Base-by-base conservation (phyloP, 257 asterid genomes). In the Coffea eugenioides region DNA sequence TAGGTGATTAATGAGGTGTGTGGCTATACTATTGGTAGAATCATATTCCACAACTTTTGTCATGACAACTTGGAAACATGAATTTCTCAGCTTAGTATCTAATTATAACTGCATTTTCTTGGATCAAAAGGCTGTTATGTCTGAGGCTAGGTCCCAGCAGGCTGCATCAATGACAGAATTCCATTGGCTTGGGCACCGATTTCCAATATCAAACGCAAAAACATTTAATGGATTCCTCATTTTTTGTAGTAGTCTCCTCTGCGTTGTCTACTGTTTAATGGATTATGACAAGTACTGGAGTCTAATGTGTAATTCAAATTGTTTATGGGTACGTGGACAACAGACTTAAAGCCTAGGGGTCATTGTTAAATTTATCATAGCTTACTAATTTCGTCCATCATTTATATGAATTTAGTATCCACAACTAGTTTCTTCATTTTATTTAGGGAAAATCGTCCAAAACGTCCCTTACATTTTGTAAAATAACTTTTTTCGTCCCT, bases 71-170 rank as follows among this genome's bases (percentile, higher is more conserved):
- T 54, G 8, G 59, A 25, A 64, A 21, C 39, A 21, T 74, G 69
- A 34, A 10, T 61, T 10, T 61, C 46, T 39, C 41, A 48, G 56
- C 54, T 72, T 48, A 48, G 46, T 67, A 76, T 82, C 75, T 70
- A 45, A 46, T 74, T 49, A 70, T 75, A 66, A 70, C 61, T 85
- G 84, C 79, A 36, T 84, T 65, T 51, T 81, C 79, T 80, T 78
- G 64, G 75, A 77, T 82, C 25, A 79, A 78, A 88, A 95, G 98
- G 98, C 99, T 88, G 98, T 85, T 84, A 91, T 92, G 97, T 92
- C 98, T 65, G 99, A 96, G 87, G 98, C 97, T 84, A 97, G 99
- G 83, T 91, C 97, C 66, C 99, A 94, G 90, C 98, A 94, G 83
- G 99, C 98, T 66, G 95, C 97, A 82, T 94, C 98, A 39, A 88